Conservation (phyloP, 768 basidiomycete species). For the Clavaria fumosa region DNA sequence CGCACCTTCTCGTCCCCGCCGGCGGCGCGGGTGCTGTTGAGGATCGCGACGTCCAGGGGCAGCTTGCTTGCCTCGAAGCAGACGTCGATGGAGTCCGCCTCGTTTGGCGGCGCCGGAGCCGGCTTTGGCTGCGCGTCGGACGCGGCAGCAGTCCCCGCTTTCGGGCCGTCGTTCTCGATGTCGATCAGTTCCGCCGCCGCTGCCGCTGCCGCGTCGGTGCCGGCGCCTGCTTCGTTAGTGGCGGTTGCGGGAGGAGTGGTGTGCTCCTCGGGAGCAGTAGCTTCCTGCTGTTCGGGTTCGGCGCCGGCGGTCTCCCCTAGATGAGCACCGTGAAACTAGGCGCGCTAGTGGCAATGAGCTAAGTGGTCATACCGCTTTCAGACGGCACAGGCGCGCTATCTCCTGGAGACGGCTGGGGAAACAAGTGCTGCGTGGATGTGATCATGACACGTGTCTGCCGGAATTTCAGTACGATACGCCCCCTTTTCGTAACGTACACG, state of each 20-base stretch:
- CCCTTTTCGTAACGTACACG: no score
- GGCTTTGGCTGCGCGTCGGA: constrained; percentile 10
- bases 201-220: constrained; percentile 16
- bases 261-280: constrained; percentile 18
- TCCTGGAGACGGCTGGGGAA: constrained; percentile 21
- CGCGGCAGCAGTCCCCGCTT: constrained; percentile 20
- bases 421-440: constrained; percentile 75
- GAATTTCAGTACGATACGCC: no score
- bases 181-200: constrained; percentile 32
- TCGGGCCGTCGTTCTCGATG: constrained; percentile 29
- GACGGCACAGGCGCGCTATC: constrained; percentile 8
- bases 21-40: constrained; percentile 79
- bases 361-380: no score
- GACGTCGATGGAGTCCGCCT: constrained; percentile 55
- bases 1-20: constrained; percentile 82
- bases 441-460: constrained; percentile 79
- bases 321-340: no score
- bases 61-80: constrained; percentile 77
- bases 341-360: no score
- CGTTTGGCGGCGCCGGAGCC: constrained; percentile 11
- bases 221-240: constrained; percentile 12
- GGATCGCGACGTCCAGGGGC: constrained; percentile 84
- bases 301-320: background rate
- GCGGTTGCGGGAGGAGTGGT: constrained; percentile 20
- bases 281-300: constrained; percentile 19